Conservation (phyloP, 495 filamentous ascomycete species). For the Polyplosphaeria fusca region DNA sequence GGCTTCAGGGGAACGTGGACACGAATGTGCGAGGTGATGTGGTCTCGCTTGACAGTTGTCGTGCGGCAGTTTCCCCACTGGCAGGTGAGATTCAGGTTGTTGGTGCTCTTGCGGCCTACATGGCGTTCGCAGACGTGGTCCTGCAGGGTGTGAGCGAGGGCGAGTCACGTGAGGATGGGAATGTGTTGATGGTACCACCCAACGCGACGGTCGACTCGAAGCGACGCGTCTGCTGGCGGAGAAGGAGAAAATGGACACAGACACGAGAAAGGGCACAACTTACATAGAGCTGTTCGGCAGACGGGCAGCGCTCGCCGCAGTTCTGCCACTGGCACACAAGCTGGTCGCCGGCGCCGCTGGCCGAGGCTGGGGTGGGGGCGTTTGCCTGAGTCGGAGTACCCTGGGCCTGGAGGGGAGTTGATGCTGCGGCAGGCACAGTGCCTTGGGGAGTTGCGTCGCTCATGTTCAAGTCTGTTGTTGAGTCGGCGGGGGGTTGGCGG, state of each 20-base stretch:
- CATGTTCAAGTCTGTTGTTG: constrained; percentile 8
- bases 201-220: background rate
- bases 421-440: constrained; percentile 1
- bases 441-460: constrained; percentile 17
- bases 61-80: constrained; percentile 96
- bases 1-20: constrained; percentile 98
- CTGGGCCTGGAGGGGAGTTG: constrained; percentile 18
- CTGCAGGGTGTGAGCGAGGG: constrained; percentile 50
- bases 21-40: constrained; percentile 98
- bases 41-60: constrained; percentile 97
- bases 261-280: too few relatives aligned
- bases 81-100: constrained; percentile 96
- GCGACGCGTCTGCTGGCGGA: too few relatives aligned
- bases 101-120: constrained; percentile 97
- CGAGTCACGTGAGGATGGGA: constrained; percentile 18
- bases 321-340: constrained; percentile 76
- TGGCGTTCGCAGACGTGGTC: constrained; percentile 98
- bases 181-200: constrained; percentile 9
- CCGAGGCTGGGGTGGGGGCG: constrained; percentile 26
- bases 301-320: constrained; percentile 76
- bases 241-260: background rate
- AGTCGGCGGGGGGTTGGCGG: constrained; percentile 1
- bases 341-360: constrained; percentile 35
- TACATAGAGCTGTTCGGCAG: constrained; percentile 87
- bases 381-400: constrained; percentile 26